These are phyloP conservation scores for Paraglomus occultum DNA, from an alignment of 192 early-diverging fungal species.

Conservation along the genomic window DNA sequence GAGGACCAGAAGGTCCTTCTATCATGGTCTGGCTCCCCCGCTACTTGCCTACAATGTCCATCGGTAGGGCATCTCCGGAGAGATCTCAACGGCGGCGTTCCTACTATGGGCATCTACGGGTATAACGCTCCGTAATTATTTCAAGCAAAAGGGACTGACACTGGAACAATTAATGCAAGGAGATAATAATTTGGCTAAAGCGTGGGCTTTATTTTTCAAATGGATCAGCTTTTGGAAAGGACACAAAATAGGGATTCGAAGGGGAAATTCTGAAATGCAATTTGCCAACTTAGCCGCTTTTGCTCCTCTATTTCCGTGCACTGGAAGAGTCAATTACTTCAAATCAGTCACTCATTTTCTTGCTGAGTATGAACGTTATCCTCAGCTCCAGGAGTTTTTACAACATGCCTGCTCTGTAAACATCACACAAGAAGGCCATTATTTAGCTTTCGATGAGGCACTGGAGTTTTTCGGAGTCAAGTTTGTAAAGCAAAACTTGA, in stretches of 20 bases:
- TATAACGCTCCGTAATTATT: too few species aligned
- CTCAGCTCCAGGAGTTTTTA: background rate
- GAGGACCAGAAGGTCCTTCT: too few species aligned
- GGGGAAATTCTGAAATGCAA: background rate
- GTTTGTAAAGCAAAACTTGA: constrained; percentile 7
- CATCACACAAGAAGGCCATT: background rate
- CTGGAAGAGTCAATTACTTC: constrained; percentile 1
- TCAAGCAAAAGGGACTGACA: too few species aligned
- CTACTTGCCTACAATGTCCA: too few species aligned
- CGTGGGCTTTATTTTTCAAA: constrained; percentile 6
- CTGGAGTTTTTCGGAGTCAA: constrained; percentile 8
- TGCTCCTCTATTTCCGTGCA: constrained; percentile 12
- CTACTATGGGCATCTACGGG: too few species aligned
- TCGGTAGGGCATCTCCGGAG: too few species aligned
- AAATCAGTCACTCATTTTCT: constrained; percentile 1
- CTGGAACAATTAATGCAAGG: too few species aligned
- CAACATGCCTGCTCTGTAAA: background rate
- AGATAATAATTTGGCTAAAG: constrained; percentile 18
- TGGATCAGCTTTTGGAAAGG: constrained; percentile 4
- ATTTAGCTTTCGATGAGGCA: constrained; percentile 3
- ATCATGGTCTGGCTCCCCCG: too few species aligned
- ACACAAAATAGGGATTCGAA: background rate
- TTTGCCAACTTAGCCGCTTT: background rate
- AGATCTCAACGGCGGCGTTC: too few species aligned
- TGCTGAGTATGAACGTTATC: background rate